Percentiles rank a stretch among this genome's conserved stretches.
Conservation (phyloP, 2,329 filamentous ascomycete genomes). For the Pyrenophora tritici-repentis region DNA sequence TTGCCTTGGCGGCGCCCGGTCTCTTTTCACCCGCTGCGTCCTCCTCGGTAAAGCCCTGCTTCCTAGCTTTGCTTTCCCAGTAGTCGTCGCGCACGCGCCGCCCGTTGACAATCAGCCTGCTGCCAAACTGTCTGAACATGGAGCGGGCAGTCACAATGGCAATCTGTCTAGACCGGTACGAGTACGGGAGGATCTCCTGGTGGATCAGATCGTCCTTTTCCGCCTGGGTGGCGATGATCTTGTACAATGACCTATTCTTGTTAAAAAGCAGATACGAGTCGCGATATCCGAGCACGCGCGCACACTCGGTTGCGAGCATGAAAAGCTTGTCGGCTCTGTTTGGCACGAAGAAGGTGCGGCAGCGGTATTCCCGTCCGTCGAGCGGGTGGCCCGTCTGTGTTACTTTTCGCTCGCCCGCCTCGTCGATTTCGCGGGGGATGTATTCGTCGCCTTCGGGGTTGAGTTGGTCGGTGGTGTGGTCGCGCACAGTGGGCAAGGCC, state of each 20-base stretch:
- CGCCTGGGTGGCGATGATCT: constrained; percentile 93
- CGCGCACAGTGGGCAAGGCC: constrained; percentile 90
- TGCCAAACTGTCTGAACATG: constrained; percentile 99
- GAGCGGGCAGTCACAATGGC: constrained; percentile 96
- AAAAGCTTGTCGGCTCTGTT: constrained; percentile 92
- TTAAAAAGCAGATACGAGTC: constrained; percentile 99
- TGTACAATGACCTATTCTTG: constrained; percentile 94
- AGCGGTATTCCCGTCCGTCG: constrained; percentile 85
- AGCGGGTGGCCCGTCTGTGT: constrained; percentile 79
- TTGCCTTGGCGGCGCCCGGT: constrained; percentile 85
- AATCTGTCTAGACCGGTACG: constrained; percentile 96
- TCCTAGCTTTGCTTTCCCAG: constrained; percentile 95
- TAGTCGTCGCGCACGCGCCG: constrained; percentile 95
- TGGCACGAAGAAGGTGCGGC: constrained; percentile 90
- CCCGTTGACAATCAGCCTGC: constrained; percentile 87
- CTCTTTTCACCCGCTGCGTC: constrained; percentile 95
- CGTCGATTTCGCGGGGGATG: constrained; percentile 88
- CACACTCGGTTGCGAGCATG: constrained; percentile 98
- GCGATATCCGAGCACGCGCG: constrained; percentile 87
- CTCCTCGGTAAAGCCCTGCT: constrained; percentile 97
- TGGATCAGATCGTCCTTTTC: constrained; percentile 96
- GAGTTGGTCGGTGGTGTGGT: constrained; percentile 96
- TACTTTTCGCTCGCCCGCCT: constrained; percentile 93
- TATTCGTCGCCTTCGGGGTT: constrained; percentile 91
- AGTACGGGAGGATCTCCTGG: constrained; percentile 95